These are phyloP conservation scores for Plasmodium inui DNA, from an alignment of 169 alveolate species.

Conservation along the genomic window DNA sequence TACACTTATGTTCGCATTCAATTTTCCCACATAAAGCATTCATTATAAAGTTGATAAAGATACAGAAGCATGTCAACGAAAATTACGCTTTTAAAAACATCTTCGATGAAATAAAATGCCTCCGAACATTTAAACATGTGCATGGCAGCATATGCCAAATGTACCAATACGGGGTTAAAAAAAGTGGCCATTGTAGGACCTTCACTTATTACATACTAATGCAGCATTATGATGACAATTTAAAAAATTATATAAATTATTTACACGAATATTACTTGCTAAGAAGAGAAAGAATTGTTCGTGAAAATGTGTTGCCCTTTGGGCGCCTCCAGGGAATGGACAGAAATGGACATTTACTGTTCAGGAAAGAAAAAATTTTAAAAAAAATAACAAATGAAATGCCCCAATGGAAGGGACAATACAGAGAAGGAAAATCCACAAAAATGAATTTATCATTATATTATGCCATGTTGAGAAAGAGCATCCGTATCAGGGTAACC, in stretches of 20 bases:
- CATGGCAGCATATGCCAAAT: constrained; percentile 34
- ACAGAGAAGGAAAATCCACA: neutral
- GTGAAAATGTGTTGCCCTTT: neutral
- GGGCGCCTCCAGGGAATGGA: neutral
- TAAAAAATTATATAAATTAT: constrained; percentile 14
- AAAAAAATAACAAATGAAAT: constrained; percentile 12
- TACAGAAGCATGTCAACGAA: constrained; percentile 27
- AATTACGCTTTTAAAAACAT: constrained; percentile 59
- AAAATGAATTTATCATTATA: neutral
- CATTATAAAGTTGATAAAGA: constrained; percentile 44
- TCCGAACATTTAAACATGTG: constrained; percentile 19
- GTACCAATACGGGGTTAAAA: constrained; percentile 24
- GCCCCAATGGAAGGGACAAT: constrained; percentile 1
- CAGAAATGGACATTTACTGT: neutral
- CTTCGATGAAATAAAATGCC: constrained; percentile 58
- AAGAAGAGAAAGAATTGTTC: neutral
- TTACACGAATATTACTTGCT: constrained; percentile 19
- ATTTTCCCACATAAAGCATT: neutral
- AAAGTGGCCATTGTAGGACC: constrained; percentile 18
- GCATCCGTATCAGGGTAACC: neutral
- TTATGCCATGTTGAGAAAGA: constrained; percentile 8
- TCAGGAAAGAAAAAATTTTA: constrained; percentile 10
- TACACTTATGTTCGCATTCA: constrained; percentile 16
- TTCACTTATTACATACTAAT: constrained; percentile 43
- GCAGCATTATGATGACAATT: constrained; percentile 28